Evolutionary conservation across 345 rosid species (phyloP).

Genomic region (Microthlaspi erraticum): DNA sequence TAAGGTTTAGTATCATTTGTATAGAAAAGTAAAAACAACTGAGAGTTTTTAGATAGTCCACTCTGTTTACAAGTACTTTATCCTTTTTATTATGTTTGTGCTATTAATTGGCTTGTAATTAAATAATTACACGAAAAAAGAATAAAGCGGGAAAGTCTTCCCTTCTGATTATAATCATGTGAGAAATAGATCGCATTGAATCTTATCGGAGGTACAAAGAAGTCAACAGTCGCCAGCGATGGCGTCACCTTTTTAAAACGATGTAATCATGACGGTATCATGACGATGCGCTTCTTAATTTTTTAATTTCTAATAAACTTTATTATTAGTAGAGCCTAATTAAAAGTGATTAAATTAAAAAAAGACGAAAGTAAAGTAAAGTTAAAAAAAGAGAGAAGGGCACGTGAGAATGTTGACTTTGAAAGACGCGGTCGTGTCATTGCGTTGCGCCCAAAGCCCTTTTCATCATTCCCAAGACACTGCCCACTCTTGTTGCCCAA

Average conservation of each 20-base stretch:
- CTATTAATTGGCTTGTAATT: not conserved
- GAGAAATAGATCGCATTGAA: not conserved
- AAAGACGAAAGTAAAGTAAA: not conserved
- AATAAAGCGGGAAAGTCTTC: constrained; percentile 19
- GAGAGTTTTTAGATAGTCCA: not conserved
- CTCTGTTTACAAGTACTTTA: no score
- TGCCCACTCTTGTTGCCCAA: constrained; percentile 35
- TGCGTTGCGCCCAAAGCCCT: constrained; percentile 34
- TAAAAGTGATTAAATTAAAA: not conserved
- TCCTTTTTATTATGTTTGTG: not conserved
- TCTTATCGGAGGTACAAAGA: constrained; percentile 14
- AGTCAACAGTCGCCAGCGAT: constrained; percentile 42
- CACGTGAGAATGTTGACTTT: constrained; percentile 46
- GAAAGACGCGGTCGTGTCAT: constrained; percentile 33
- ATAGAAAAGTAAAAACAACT: not conserved
- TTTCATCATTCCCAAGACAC: constrained; percentile 33
- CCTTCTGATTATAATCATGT: not conserved
- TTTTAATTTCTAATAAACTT: not conserved
- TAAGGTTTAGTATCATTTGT: constrained; percentile 10
- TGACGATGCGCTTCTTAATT: constrained; percentile 28
- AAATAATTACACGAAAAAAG: not conserved
- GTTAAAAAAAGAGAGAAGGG: not conserved
- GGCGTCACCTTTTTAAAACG: constrained; percentile 14
- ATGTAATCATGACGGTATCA: constrained; percentile 42
- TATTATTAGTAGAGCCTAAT: not conserved